phyloP scores from a whole-genome alignment of 164 flowering plant species.

The Vitis riparia region DNA sequence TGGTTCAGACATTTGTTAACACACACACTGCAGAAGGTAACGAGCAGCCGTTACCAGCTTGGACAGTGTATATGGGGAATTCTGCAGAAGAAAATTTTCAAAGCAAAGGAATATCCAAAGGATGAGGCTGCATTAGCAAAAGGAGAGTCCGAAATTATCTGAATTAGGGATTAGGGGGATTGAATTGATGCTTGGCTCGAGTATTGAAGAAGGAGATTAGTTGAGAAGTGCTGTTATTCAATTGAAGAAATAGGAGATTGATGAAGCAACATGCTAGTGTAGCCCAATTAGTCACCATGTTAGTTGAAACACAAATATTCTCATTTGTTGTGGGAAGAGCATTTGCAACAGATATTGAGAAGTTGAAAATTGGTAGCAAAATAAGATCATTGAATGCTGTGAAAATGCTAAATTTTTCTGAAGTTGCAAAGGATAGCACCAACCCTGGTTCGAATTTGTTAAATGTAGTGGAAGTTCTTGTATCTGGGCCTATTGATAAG shows the following conservation, averaged over 20 bases:
- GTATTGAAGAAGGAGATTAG: too few species aligned
- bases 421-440: constrained; percentile 81
- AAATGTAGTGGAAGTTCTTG: constrained; percentile 82
- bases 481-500: constrained; percentile 94
- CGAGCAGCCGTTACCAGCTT: too few species aligned
- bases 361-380: constrained; percentile 85
- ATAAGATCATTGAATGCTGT: constrained; percentile 72
- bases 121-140: too few species aligned
- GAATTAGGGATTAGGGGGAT: too few species aligned
- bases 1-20: too few species aligned
- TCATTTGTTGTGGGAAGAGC: constrained; percentile 99
- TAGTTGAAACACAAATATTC: constrained; percentile 97
- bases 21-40: too few species aligned
- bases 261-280: constrained; percentile 84
- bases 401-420: constrained; percentile 66
- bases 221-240: too few species aligned
- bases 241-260: constrained; percentile 40
- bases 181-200: too few species aligned
- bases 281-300: constrained; percentile 87
- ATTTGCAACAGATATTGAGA: constrained; percentile 97
- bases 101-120: too few species aligned
- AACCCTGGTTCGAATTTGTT: constrained; percentile 87
- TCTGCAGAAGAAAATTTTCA: too few species aligned
- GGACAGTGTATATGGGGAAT: too few species aligned
- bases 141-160: too few species aligned